phyloP scores from a whole-genome alignment of 352 stramenopile species.

The Phytophthora tentaculata region DNA sequence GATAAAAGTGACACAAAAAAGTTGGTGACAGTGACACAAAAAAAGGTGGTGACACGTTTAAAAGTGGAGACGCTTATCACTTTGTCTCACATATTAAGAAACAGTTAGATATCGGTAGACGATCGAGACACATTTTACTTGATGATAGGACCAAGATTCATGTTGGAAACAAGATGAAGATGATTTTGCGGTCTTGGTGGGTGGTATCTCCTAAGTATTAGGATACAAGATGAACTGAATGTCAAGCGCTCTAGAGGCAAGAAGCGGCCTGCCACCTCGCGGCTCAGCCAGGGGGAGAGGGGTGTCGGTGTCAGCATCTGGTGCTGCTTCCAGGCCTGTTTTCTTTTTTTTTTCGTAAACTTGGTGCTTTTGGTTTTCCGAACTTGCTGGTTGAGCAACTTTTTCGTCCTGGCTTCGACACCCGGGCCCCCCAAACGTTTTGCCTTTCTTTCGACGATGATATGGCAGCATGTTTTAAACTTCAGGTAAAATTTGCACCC shows the following conservation, averaged over 20 bases:
- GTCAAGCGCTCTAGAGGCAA: background rate
- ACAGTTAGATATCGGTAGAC: too few species aligned
- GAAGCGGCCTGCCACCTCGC: background rate
- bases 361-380: conserved; percentile 4
- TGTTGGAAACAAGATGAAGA: too few species aligned
- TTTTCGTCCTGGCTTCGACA: conserved; percentile 4
- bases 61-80: too few species aligned
- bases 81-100: too few species aligned
- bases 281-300: background rate
- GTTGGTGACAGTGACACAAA: too few species aligned
- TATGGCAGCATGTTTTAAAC: conserved; percentile 17
- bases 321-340: background rate
- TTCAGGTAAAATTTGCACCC: conserved; percentile 15
- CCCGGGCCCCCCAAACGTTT: conserved; percentile 1
- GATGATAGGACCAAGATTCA: too few species aligned
- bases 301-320: background rate
- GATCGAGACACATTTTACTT: too few species aligned
- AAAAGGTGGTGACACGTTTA: background rate
- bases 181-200: too few species aligned
- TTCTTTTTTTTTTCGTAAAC: background rate
- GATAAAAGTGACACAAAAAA: too few species aligned
- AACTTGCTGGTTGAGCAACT: conserved; percentile 3
- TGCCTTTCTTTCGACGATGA: conserved; percentile 12
- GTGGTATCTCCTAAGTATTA: too few species aligned
- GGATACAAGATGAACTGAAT: background rate